These are phyloP conservation scores for Panicum virgatum DNA, from an alignment of 202 grass and related monocot genomes.

Conservation along the genomic window DNA sequence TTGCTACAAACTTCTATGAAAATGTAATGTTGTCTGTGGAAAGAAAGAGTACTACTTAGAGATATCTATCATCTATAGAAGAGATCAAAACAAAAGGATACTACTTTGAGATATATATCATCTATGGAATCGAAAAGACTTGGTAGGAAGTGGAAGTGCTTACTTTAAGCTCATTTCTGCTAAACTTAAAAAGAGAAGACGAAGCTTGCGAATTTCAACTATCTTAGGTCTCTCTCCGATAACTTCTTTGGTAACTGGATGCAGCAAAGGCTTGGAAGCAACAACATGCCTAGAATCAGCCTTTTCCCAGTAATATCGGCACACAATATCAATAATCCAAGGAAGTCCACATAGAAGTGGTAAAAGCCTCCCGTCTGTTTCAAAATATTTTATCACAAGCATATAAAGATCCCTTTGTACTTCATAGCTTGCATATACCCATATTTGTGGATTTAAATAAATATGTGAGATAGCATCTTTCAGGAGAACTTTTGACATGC, in stretches of 20 bases:
- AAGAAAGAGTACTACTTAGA: neutral
- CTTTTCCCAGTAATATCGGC: constrained; percentile 84
- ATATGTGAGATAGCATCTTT: constrained; percentile 86
- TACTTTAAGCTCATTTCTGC: constrained; percentile 96
- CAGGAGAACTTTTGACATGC: constrained; percentile 76
- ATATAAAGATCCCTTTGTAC: constrained; percentile 88
- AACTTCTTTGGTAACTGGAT: constrained; percentile 57
- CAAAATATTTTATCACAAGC: constrained; percentile 91
- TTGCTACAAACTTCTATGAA: neutral
- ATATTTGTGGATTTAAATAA: constrained; percentile 95
- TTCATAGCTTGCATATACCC: constrained; percentile 76
- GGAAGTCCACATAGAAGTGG: constrained; percentile 73
- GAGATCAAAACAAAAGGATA: neutral
- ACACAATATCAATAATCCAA: constrained; percentile 74
- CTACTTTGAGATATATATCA: neutral
- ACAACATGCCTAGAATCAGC: constrained; percentile 45
- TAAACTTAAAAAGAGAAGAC: constrained; percentile 85
- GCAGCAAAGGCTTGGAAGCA: constrained; percentile 57
- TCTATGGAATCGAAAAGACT: neutral
- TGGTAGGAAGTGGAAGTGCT: constrained; percentile 20
- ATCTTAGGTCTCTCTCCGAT: constrained; percentile 73
- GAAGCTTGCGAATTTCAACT: constrained; percentile 83
- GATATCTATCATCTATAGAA: neutral
- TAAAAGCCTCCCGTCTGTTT: constrained; percentile 64
- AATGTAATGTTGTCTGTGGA: neutral